Evolutionary conservation across 768 basidiomycete species (phyloP).

Genomic region (Inosperma sp.): DNA sequence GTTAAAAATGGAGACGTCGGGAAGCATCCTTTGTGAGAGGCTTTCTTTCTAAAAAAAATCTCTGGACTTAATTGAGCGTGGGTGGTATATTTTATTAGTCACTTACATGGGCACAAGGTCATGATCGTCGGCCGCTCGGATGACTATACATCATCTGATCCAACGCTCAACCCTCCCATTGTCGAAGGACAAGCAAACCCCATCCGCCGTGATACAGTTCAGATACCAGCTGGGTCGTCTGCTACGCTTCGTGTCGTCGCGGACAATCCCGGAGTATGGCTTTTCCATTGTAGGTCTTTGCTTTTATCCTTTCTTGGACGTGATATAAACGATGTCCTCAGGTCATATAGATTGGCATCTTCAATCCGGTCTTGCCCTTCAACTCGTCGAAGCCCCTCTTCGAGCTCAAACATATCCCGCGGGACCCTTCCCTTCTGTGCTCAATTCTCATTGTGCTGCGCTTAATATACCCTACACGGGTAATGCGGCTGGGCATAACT

Average conservation of each 20-base stretch:
- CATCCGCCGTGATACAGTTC: constrained; percentile 85
- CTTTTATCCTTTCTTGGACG: neutral
- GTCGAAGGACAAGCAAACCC: constrained; percentile 80
- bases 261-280: constrained; percentile 91
- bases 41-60: constrained; percentile 2
- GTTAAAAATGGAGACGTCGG: constrained; percentile 68
- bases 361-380: constrained; percentile 76
- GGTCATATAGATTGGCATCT: constrained; percentile 89
- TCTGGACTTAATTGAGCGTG: neutral
- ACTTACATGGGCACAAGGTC: constrained; percentile 86
- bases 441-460: constrained; percentile 71
- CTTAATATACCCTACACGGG: constrained; percentile 59
- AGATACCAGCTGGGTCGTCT: constrained; percentile 62
- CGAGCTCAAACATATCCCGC: constrained; percentile 50
- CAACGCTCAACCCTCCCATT: constrained; percentile 73
- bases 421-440: constrained; percentile 46
- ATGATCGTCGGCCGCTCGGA: constrained; percentile 70
- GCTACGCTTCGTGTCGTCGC: constrained; percentile 76
- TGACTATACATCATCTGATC: constrained; percentile 71
- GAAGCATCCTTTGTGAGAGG: constrained; percentile 77
- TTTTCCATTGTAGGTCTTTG: constrained; percentile 65
- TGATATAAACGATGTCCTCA: constrained; percentile 21
- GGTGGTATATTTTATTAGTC: constrained; percentile 44
- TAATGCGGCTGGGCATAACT: constrained; percentile 82
- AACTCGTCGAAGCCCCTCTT: constrained; percentile 79